Evolutionary conservation across 2,329 filamentous ascomycete species (phyloP).

Genomic region (Fusarium sp.): DNA sequence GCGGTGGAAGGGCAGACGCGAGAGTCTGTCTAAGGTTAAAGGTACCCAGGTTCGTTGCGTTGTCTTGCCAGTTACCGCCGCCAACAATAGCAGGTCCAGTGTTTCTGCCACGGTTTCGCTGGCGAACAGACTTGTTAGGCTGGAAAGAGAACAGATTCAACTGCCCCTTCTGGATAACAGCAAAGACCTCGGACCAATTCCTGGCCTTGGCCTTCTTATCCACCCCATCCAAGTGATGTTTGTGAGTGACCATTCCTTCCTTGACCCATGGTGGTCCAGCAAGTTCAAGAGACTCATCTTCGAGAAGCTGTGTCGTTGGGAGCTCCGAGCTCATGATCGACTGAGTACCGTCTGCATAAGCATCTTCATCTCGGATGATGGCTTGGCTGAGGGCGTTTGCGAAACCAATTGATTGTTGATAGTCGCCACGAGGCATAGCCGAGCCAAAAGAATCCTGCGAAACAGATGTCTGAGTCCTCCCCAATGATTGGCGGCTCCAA

Average conservation of each 20-base stretch:
- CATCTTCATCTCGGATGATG: constrained; percentile 88
- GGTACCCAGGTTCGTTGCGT: constrained; percentile 86
- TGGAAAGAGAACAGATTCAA: constrained; percentile 95
- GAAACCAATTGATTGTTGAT: constrained; percentile 96
- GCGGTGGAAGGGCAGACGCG: constrained; percentile 86
- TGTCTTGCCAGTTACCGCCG: constrained; percentile 98
- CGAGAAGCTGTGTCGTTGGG: constrained; percentile 72
- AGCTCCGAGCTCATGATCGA: constrained; percentile 69
- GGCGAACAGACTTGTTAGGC: constrained; percentile 76
- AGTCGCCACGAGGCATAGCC: constrained; percentile 78
- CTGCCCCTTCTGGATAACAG: constrained; percentile 93
- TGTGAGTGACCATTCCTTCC: constrained; percentile 94
- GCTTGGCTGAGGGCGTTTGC: constrained; percentile 96
- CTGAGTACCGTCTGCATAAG: constrained; percentile 58
- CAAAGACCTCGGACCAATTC: constrained; percentile 95
- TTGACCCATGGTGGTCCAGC: constrained; percentile 98
- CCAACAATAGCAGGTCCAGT: constrained; percentile 75
- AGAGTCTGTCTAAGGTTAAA: constrained; percentile 92
- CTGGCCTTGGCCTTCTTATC: constrained; percentile 94
- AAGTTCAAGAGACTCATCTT: constrained; percentile 92
- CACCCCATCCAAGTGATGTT: constrained; percentile 90
- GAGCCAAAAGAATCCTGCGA: constrained; percentile 92
- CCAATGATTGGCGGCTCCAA: constrained; percentile 93
- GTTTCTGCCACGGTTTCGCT: constrained; percentile 67
- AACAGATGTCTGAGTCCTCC: constrained; percentile 89